Conservation (phyloP, 2,329 filamentous ascomycete species). For the Aspergillus sp. region DNA sequence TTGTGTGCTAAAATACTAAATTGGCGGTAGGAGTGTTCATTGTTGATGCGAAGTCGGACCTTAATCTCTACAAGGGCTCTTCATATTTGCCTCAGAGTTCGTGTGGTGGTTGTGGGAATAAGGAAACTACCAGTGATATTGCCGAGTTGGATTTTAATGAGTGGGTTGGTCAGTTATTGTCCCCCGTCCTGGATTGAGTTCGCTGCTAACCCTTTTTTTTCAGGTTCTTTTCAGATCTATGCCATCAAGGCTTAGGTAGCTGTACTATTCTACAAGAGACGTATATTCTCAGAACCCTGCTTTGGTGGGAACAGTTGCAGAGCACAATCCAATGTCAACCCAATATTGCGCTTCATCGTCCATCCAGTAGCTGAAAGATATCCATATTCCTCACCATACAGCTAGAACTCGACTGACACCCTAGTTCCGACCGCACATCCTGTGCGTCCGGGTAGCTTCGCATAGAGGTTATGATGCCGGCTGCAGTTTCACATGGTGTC, state of each 20-base stretch:
- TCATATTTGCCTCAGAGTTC: conserved; percentile 24
- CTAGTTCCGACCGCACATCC: conserved; percentile 20
- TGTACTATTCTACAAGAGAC: neutral
- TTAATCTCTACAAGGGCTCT: conserved; percentile 47
- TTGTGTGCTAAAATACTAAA: neutral
- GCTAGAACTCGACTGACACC: conserved; percentile 16
- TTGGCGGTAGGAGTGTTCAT: conserved; percentile 42
- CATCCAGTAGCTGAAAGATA: conserved; percentile 20
- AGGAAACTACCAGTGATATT: neutral
- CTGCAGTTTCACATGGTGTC: conserved; percentile 22
- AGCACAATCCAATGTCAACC: neutral
- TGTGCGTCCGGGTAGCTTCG: conserved; percentile 16
- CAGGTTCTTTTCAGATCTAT: conserved; percentile 53
- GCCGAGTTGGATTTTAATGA: conserved; percentile 46
- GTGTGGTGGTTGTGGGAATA: conserved; percentile 15
- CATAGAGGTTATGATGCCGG: conserved; percentile 17
- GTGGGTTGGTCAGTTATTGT: conserved; percentile 48
- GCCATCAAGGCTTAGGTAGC: conserved; percentile 44
- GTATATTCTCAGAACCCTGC: neutral
- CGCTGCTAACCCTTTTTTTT: neutral
- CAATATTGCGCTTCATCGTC: conserved; percentile 4
- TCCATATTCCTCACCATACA: conserved; percentile 23
- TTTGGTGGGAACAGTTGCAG: neutral
- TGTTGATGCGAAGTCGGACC: conserved; percentile 46
- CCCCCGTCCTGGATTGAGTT: neutral